Evolutionary conservation across 1,139 yeast genomes (phyloP).

Genomic region (Sugiyamaella neomexicana): DNA sequence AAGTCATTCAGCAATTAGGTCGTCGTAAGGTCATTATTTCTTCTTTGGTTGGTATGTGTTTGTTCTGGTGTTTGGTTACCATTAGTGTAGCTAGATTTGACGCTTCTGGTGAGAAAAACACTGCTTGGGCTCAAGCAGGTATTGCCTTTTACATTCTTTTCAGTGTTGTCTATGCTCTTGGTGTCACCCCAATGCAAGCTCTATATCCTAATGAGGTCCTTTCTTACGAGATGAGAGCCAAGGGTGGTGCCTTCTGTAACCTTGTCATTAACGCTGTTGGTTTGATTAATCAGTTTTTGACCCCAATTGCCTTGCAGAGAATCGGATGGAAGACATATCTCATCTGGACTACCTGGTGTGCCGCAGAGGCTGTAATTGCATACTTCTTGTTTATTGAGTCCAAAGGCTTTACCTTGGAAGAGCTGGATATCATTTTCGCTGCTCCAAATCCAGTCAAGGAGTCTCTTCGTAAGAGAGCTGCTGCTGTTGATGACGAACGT

Average conservation of each 20-base stretch:
- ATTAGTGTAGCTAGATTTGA: constrained; percentile 27
- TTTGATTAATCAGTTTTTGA: constrained; percentile 52
- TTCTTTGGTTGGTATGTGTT: constrained; percentile 20
- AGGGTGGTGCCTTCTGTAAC: constrained; percentile 36
- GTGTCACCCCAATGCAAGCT: constrained; percentile 28
- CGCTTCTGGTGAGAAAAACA: constrained; percentile 21
- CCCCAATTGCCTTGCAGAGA: constrained; percentile 58
- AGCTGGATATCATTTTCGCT: constrained; percentile 47
- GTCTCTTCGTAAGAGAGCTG: constrained; percentile 5
- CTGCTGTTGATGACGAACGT: constrained; percentile 7
- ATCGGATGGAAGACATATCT: constrained; percentile 46
- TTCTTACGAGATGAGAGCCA: constrained; percentile 43
- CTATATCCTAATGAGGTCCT: constrained; percentile 42
- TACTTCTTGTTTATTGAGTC: constrained; percentile 50
- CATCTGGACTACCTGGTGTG: constrained; percentile 34
- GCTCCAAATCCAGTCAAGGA: constrained; percentile 32
- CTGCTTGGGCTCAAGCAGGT: constrained; percentile 27
- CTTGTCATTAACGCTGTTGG: constrained; percentile 31
- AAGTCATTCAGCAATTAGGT: constrained; percentile 24
- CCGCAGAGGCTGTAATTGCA: constrained; percentile 32
- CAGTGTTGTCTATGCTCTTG: constrained; percentile 21
- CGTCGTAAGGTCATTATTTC: constrained; percentile 22
- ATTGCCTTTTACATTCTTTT: constrained; percentile 30
- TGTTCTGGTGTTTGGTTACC: constrained; percentile 27
- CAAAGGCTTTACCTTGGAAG: constrained; percentile 50